These are phyloP conservation scores for Nicotiana sylvestris DNA, from an alignment of 257 asterid species.

Conservation along the genomic window DNA sequence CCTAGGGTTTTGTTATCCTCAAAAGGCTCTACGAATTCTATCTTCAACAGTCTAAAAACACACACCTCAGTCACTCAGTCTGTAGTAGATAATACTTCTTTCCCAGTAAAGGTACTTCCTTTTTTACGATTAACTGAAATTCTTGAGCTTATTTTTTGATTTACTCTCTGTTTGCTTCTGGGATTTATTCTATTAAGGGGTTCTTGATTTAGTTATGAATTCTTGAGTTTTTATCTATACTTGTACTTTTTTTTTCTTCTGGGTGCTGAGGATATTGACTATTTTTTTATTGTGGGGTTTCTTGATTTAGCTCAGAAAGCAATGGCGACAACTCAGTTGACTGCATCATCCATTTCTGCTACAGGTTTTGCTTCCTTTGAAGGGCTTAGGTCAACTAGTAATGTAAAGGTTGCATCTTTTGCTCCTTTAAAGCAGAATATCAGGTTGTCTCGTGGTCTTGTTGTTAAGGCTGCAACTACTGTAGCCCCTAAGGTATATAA, in stretches of 20 bases:
- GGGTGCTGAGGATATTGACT: neutral
- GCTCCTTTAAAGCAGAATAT: slow-evolving; percentile 41
- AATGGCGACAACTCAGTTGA: slow-evolving; percentile 82
- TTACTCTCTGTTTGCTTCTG: neutral
- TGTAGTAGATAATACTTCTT: neutral
- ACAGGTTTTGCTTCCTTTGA: slow-evolving; percentile 75
- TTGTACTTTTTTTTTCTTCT: neutral
- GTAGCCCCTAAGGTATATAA: slow-evolving; percentile 82
- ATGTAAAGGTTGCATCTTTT: slow-evolving; percentile 41
- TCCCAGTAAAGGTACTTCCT: neutral
- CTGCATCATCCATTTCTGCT: slow-evolving; percentile 70
- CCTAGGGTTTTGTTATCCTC: slow-evolving; percentile 71
- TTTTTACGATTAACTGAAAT: neutral
- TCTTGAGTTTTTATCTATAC: neutral
- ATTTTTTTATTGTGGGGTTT: neutral
- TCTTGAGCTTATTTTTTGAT: neutral
- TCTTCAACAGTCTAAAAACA: neutral
- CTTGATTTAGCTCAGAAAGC: slow-evolving; percentile 14
- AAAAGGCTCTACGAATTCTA: neutral
- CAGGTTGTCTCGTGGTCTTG: slow-evolving; percentile 48
- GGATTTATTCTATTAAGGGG: neutral
- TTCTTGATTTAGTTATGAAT: neutral
- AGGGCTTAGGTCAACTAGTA: slow-evolving; percentile 54
- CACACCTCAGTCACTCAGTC: neutral
- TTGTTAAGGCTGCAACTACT: slow-evolving; percentile 75